Conservation (phyloP, 371 early-diverging fungal genomes). For the Blastocladiella emersonii region DNA sequence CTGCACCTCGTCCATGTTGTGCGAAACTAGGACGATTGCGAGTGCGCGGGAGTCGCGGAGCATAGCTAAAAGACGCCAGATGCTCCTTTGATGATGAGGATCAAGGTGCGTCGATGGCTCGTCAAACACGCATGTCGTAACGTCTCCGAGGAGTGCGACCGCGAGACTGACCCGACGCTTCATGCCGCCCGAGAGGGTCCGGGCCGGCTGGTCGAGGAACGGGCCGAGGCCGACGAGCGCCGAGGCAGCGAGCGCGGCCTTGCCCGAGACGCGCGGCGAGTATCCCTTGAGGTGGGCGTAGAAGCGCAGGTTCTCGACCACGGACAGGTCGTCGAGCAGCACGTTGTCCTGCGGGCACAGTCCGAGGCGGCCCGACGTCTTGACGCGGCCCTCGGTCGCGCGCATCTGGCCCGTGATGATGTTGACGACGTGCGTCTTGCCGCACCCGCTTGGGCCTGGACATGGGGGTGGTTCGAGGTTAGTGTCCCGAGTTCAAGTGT, state of each 20-base stretch:
- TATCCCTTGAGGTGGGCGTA: background rate
- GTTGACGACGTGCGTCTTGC: background rate
- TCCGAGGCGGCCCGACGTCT: background rate
- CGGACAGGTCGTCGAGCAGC: background rate
- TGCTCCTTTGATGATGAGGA: background rate
- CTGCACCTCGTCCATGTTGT: conserved; percentile 1
- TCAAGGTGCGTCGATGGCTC: conserved; percentile 16
- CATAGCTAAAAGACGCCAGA: conserved; percentile 5
- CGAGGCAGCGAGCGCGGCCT: background rate
- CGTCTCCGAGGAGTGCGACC: conserved; percentile 5
- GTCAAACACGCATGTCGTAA: conserved; percentile 16
- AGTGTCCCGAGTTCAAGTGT: too few species aligned
- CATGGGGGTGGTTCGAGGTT: too few species aligned
- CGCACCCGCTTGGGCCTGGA: background rate
- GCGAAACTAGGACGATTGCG: background rate
- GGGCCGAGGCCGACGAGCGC: background rate
- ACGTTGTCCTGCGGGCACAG: background rate
- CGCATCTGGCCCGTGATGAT: background rate
- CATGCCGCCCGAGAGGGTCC: background rate
- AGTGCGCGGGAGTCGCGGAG: background rate
- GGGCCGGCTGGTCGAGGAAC: background rate
- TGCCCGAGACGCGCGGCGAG: background rate
- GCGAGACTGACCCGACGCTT: background rate
- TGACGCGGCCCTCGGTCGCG: background rate
- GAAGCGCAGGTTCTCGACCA: background rate